Conservation (phyloP, 768 basidiomycete species). For the Tremella fuciformis region DNA sequence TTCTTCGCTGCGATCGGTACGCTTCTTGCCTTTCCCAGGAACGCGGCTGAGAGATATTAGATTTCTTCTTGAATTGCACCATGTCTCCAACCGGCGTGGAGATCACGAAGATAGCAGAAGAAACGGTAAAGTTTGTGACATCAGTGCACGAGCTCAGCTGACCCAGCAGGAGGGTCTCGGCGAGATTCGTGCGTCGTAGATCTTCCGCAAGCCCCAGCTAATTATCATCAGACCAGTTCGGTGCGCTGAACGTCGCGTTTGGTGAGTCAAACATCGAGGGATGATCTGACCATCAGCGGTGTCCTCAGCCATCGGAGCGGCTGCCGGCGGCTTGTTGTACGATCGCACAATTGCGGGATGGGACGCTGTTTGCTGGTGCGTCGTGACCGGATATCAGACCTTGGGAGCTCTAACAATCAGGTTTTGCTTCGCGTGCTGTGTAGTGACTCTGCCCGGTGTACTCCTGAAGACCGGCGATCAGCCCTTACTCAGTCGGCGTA, state of each 20-base stretch:
- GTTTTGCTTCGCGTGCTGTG: constrained; percentile 1
- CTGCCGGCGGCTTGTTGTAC: constrained; percentile 40
- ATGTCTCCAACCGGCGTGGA: constrained; percentile 32
- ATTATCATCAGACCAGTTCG: constrained; percentile 32
- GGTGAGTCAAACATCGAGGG: constrained; percentile 8
- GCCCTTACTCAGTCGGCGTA: not conserved
- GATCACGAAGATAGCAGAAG: constrained; percentile 26
- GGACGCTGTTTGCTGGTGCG: constrained; percentile 29
- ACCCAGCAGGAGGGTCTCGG: constrained; percentile 23
- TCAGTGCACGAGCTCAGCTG: not conserved
- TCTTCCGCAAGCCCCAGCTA: not conserved
- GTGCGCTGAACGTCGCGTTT: constrained; percentile 38
- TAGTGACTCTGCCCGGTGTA: not conserved
- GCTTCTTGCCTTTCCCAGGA: not conserved
- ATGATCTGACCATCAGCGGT: constrained; percentile 15
- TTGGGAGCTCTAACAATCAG: not conserved
- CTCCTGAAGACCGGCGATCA: not conserved
- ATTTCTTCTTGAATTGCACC: constrained; percentile 12
- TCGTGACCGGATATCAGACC: not conserved
- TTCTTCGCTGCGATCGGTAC: constrained; percentile 29
- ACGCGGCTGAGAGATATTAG: not conserved
- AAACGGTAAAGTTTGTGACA: not conserved
- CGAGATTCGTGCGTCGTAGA: constrained; percentile 28
- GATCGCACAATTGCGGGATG: constrained; percentile 29
- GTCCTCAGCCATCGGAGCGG: constrained; percentile 24